Conservation (phyloP, 148 eudicot genomes). For the Tetragonia tetragonoides region DNA sequence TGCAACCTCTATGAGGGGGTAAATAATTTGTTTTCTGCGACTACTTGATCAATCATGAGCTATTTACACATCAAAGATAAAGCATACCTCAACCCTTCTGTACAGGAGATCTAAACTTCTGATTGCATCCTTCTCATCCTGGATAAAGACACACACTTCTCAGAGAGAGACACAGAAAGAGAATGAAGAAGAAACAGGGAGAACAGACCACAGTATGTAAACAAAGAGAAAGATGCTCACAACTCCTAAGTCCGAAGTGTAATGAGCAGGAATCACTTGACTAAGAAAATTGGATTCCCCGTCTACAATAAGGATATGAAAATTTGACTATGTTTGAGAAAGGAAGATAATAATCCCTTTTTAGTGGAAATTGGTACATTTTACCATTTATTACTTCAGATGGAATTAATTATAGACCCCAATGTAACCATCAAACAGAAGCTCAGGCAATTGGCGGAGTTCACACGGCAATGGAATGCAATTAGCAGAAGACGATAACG, state of each 20-base stretch:
- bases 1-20: not conserved
- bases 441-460: not conserved
- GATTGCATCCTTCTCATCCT: constrained; percentile 94
- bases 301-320: not conserved
- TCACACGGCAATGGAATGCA: not conserved
- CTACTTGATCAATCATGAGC: not conserved
- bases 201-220: not conserved
- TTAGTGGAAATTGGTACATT: not conserved
- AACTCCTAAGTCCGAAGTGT: not conserved
- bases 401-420: not conserved
- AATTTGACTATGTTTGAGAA: too few species aligned
- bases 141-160: constrained; percentile 21
- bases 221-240: not conserved
- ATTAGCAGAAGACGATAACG: constrained; percentile 3
- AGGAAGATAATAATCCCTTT: not conserved
- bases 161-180: not conserved
- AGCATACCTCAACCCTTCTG: constrained; percentile 92
- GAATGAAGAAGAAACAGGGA: not conserved
- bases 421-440: not conserved
- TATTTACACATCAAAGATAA: not conserved
- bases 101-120: constrained; percentile 96
- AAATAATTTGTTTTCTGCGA: not conserved
- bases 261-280: not conserved
- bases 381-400: not conserved
- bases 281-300: not conserved